Conservation (phyloP, 2,329 filamentous ascomycete genomes). For the Cercospora sp. region DNA sequence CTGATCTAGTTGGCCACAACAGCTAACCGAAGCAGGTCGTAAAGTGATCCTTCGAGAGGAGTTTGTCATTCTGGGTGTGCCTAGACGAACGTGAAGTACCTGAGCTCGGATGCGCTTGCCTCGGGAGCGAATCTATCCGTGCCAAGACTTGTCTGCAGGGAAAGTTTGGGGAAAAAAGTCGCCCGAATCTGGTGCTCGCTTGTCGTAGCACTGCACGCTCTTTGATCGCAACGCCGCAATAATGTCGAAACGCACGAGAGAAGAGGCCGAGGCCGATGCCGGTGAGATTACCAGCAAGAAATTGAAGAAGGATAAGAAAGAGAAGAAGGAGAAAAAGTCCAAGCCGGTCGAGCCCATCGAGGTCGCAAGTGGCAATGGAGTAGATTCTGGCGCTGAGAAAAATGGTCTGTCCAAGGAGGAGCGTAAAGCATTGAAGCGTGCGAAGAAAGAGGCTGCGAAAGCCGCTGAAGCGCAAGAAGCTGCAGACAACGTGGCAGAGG, state of each 20-base stretch:
- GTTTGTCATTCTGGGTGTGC: conserved; percentile 3
- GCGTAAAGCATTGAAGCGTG: conserved; percentile 43
- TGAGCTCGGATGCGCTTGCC: conserved; percentile 2
- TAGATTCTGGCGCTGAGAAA: conserved; percentile 16
- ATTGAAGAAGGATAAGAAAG: conserved; percentile 37
- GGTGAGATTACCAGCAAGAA: conserved; percentile 29
- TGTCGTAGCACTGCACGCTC: neutral
- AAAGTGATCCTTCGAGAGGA: conserved; percentile 3
- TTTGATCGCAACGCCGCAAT: neutral
- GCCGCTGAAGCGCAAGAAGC: conserved; percentile 32
- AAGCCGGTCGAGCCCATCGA: conserved; percentile 11
- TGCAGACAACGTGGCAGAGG: conserved; percentile 28
- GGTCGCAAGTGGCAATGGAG: conserved; percentile 21
- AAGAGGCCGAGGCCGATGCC: conserved; percentile 29
- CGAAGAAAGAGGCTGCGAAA: conserved; percentile 36
- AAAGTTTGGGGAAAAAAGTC: conserved; percentile 14
- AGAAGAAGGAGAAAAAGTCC: conserved; percentile 26
- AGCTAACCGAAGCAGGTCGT: conserved; percentile 1
- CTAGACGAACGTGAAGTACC: conserved; percentile 5
- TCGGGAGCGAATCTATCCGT: conserved; percentile 6
- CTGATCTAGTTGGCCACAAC: neutral
- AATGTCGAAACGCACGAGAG: conserved; percentile 37
- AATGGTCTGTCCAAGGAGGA: conserved; percentile 43
- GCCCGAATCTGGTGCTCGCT: conserved; percentile 4
- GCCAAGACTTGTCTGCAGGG: neutral